These are phyloP conservation scores for Bruguiera parviflora DNA, from an alignment of 345 rosid species.

Conservation along the genomic window DNA sequence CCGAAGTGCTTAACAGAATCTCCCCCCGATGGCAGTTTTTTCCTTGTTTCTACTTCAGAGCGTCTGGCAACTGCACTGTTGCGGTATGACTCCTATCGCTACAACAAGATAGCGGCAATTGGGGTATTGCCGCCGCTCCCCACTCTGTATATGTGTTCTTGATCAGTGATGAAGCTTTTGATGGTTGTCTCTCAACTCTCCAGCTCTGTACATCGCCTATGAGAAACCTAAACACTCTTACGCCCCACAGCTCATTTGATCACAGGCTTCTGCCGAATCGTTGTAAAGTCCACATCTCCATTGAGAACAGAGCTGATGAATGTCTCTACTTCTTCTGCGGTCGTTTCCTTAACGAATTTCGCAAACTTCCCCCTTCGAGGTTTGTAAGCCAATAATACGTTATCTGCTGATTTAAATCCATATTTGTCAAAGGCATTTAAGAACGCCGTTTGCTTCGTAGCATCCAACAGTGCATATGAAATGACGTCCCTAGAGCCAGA, in stretches of 20 bases:
- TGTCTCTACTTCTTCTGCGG: slow-evolving; percentile 58
- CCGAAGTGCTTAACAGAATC: too few relatives aligned
- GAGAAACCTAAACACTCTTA: background rate
- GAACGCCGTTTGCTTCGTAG: slow-evolving; percentile 55
- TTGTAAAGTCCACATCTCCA: slow-evolving; percentile 66
- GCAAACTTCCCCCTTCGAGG: slow-evolving; percentile 69
- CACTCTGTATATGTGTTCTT: too few relatives aligned
- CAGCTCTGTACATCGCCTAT: too few relatives aligned
- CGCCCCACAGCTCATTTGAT: background rate
- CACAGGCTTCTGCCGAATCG: slow-evolving; percentile 53
- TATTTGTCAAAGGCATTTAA: slow-evolving; percentile 57
- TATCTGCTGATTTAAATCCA: slow-evolving; percentile 53
- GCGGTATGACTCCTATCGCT: too few relatives aligned
- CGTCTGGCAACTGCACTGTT: too few relatives aligned
- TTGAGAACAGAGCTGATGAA: slow-evolving; percentile 65
- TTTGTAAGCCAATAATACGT: slow-evolving; percentile 65
- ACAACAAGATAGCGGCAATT: too few relatives aligned
- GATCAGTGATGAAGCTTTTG: too few relatives aligned
- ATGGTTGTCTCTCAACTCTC: too few relatives aligned
- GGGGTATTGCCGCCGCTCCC: too few relatives aligned
- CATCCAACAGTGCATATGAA: slow-evolving; percentile 66
- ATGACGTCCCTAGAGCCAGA: slow-evolving; percentile 43
- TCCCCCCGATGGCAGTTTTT: too few relatives aligned
- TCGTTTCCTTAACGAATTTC: slow-evolving; percentile 38
- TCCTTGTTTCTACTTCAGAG: too few relatives aligned